Evolutionary conservation across 768 basidiomycete species (phyloP), one percentile per base, ranked within the genome.

Genomic region (Psilocybe subaeruginosa): DNA sequence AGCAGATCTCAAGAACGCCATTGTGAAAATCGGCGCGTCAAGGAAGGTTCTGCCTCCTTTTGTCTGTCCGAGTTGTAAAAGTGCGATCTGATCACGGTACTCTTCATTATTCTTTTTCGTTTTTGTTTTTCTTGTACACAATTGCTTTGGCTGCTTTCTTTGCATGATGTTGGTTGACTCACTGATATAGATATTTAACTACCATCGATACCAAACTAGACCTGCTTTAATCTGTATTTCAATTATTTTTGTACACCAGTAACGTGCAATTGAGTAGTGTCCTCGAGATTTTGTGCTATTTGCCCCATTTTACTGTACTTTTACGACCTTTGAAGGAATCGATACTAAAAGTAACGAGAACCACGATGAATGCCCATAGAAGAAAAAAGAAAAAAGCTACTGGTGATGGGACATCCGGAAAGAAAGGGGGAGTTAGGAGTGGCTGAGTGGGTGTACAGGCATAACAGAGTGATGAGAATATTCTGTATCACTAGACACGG

Each of bases 21-120:
- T 70, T 49, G 69, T 69, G 37, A 43, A 66, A 41, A 51, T 71
- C 35, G 61, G 57, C 7, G 49, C 55, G 23, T 48, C 61, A n/a
- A 67, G 66, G 35, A 65, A 70, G 23, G 23, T 33, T 0, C 19
- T 76, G 23, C 74, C 76, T 8, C 61, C 71, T 3, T 73, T 79
- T 27, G 50, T 73, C 7, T 85, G 84, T 60, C 83, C 82, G 4
- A 56, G 69, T 5, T 85, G 84, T 54, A 56, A 66, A 31, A 78
- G 80, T 58, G 71, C 78, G 37, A 84, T 84, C 53, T 84, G 56
- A 35, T 35, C 14, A 33, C 23, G 27, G 49, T 49, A 8, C 45
- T 37, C 9, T 58, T 30, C 46, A 29, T 23, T 37, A 31, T 50
- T 2, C 16, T 43, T 47, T 56, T 58, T 19, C 8, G 30, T 6